Evolutionary conservation across 2,329 filamentous ascomycete species (phyloP).

Genomic region (Aspergillus vadensis): DNA sequence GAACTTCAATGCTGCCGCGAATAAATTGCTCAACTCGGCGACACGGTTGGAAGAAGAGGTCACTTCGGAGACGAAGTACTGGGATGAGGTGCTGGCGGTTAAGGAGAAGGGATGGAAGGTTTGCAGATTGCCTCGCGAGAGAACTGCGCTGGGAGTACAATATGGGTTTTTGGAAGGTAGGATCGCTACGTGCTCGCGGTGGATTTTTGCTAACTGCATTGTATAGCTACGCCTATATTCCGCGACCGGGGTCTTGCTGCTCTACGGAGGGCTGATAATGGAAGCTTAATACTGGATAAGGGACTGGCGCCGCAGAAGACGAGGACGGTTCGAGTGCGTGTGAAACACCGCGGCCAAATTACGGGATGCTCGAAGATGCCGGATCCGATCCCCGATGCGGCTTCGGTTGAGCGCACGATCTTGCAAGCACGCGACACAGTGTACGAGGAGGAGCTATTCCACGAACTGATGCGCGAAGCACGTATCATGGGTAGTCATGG

Average conservation of each 20-base stretch:
- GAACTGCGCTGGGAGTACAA: constrained; percentile 75
- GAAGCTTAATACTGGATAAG: constrained; percentile 72
- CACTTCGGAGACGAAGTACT: constrained; percentile 79
- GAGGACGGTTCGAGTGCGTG: constrained; percentile 67
- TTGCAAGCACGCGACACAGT: constrained; percentile 53
- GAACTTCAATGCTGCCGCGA: constrained; percentile 72
- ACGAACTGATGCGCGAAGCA: constrained; percentile 83
- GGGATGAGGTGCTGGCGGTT: constrained; percentile 80
- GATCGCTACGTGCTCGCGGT: constrained; percentile 13
- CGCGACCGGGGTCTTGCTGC: constrained; percentile 76
- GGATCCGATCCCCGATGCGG: constrained; percentile 21
- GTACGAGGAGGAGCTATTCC: constrained; percentile 74
- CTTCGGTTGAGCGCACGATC: constrained; percentile 40
- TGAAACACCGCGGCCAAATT: constrained; percentile 60
- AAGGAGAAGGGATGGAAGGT: constrained; percentile 85
- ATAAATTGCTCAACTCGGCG: constrained; percentile 72
- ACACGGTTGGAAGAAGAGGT: constrained; percentile 75
- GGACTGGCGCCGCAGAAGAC: constrained; percentile 53
- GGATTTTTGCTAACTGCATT: constrained; percentile 4
- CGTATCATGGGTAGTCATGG: constrained; percentile 70
- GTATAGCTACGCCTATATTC: constrained; percentile 56
- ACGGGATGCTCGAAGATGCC: constrained; percentile 55
- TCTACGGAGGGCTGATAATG: constrained; percentile 72
- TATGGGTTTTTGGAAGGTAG: constrained; percentile 82
- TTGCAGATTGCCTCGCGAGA: constrained; percentile 72